A percentile compares a stretch with the other conserved stretches of the same genome.
Conservation (phyloP, 1,284 basidiomycete species). For the Volvariella volvacea region DNA sequence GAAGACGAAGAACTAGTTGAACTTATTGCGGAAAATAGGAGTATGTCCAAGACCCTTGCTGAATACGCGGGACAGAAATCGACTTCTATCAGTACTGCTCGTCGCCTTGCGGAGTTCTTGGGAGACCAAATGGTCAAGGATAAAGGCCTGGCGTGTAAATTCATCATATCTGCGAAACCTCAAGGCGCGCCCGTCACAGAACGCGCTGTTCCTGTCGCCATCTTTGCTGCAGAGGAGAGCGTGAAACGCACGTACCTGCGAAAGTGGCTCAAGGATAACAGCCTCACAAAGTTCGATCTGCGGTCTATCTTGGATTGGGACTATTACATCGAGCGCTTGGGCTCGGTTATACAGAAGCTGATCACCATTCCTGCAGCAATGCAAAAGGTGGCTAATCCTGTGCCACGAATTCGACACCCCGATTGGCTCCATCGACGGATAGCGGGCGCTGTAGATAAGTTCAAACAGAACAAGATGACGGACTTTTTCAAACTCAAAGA, state of each 20-base stretch:
- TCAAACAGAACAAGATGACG: conserved; percentile 96
- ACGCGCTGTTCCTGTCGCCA: conserved; percentile 95
- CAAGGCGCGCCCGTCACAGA: conserved; percentile 95
- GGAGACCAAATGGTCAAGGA: conserved; percentile 99
- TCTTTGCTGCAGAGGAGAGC: conserved; percentile 92
- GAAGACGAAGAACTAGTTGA: conserved; percentile 93
- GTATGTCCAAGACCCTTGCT: conserved; percentile 95
- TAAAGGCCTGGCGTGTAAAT: conserved; percentile 98
- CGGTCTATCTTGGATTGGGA: conserved; percentile 96
- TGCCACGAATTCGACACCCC: conserved; percentile 92
- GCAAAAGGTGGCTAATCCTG: conserved; percentile 96
- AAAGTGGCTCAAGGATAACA: conserved; percentile 95
- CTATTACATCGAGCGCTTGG: conserved; percentile 97
- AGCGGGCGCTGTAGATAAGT: conserved; percentile 88
- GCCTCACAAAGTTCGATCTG: conserved; percentile 85
- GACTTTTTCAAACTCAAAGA: conserved; percentile 79
- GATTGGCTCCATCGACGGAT: conserved; percentile 96
- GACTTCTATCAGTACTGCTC: conserved; percentile 96
- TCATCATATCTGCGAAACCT: conserved; percentile 96
- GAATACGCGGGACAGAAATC: conserved; percentile 98
- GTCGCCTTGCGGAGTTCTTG: conserved; percentile 92
- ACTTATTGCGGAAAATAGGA: conserved; percentile 97
- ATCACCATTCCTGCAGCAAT: conserved; percentile 99
- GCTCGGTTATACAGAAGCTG: conserved; percentile 97
- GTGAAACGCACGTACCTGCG: conserved; percentile 90